Evolutionary conservation across 2,329 filamentous ascomycete genomes (phyloP), one percentile per base, ranked within the genome.

Genomic region (Microdochium trichocladiopsis): DNA sequence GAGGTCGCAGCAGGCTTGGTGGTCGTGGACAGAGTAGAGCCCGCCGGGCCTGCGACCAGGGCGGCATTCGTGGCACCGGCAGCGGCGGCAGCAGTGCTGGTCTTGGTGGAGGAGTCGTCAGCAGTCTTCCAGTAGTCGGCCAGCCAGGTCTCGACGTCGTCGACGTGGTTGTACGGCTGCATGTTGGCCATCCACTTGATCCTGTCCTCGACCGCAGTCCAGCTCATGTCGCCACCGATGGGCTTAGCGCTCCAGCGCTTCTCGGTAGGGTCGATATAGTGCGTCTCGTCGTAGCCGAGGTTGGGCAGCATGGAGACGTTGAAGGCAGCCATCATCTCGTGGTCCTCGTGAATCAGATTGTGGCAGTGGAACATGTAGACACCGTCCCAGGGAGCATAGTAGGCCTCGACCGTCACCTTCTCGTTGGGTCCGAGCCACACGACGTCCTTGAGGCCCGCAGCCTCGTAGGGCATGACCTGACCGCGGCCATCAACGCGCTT

Each of bases 391-490:
- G 78, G 78, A 2, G 72, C 71, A 57, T 76, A 80, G 57, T 73
- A 68, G 2, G 77, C 78, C 41, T 77, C 68, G 0, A 80, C 76
- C 4, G 69, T 66, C 11, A 78, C 74, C 1, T 66, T 72, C 64
- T 83, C 79, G 18, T 72, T 72, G 1, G 63, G 65, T 9, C 72
- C 75, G 1, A 83, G 68, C 70, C 78, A 77, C 2, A 82, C 78
- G 1, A 82, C 75, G 57, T 84, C 80, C 63, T 83, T 83, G 21
- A 81, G 70, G 0, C 76, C 79, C 0, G 69, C 73, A 2, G 68
- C 65, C 63, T 84, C 80, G 56, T 83, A 83, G 0, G 76, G 70
- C 55, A 70, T 58, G 4, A 82, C 72, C 11, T 58, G 60, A 3
- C 71, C 67, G 25, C 69, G 47, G 11, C 72, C 72, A 3, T 75